A percentile compares a stretch with the other conserved stretches of the same genome.
Conservation (phyloP, 345 rosid genomes). For the Bretschneidera sinensis region DNA sequence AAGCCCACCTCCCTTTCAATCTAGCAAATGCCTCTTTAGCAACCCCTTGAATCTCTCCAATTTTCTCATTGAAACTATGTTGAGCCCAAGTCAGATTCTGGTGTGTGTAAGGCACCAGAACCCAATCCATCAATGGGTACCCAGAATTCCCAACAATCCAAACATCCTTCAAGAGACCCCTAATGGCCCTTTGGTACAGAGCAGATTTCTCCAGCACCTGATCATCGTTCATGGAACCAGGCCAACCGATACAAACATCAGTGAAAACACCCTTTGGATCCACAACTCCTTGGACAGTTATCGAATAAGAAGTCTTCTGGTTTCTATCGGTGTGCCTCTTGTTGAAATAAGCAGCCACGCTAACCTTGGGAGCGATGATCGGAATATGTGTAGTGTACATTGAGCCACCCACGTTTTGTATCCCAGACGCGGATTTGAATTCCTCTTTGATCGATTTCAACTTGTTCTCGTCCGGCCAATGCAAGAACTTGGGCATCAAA, state of each 20-base stretch:
- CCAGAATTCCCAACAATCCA: constrained; percentile 66
- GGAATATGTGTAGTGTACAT: constrained; percentile 84
- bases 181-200: constrained; percentile 46
- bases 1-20: constrained; percentile 70
- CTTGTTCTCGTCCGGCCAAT: constrained; percentile 59
- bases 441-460: constrained; percentile 32
- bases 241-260: constrained; percentile 80
- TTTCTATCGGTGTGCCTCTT: constrained; percentile 78
- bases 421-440: constrained; percentile 45
- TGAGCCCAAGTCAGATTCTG: constrained; percentile 78
- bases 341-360: constrained; percentile 69
- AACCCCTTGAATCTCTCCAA: constrained; percentile 36
- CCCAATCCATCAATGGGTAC: constrained; percentile 65
- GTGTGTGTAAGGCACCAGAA: constrained; percentile 67
- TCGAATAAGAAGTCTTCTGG: constrained; percentile 79
- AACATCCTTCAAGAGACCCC: constrained; percentile 51
- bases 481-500: constrained; percentile 60
- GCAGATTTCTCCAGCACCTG: constrained; percentile 68
- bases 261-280: constrained; percentile 63
- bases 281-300: constrained; percentile 79
- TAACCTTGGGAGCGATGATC: constrained; percentile 71
- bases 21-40: constrained; percentile 51
- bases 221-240: constrained; percentile 79
- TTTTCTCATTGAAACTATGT: constrained; percentile 60
- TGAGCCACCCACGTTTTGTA: constrained; percentile 65